These are phyloP conservation scores for Sporothrix mexicana DNA, from an alignment of 2,329 filamentous ascomycete species.

Conservation along the genomic window DNA sequence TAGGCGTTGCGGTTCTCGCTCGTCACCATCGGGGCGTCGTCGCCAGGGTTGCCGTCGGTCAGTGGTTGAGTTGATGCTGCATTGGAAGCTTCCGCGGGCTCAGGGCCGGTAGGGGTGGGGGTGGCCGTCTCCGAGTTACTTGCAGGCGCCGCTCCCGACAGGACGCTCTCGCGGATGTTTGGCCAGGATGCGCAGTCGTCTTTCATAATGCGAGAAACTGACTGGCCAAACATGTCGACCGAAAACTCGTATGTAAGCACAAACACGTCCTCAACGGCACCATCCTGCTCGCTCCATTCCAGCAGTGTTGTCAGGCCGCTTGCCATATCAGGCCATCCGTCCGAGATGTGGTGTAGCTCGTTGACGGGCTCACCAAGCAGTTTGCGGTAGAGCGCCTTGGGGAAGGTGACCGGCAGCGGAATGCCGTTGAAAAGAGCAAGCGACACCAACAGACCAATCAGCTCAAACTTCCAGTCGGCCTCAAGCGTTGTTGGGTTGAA, in stretches of 20 bases:
- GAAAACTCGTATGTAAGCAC: constrained; percentile 87
- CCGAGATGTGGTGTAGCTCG: constrained; percentile 75
- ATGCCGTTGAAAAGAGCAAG: constrained; percentile 92
- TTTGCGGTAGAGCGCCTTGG: constrained; percentile 80
- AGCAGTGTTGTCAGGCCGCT: constrained; percentile 75
- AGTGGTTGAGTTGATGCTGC: background rate
- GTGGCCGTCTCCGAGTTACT: background rate
- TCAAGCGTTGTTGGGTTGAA: constrained; percentile 84
- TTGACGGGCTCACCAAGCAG: constrained; percentile 73
- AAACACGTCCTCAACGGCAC: constrained; percentile 81
- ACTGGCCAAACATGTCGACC: constrained; percentile 61
- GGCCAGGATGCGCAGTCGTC: constrained; percentile 56
- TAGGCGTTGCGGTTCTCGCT: constrained; percentile 78
- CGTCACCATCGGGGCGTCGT: constrained; percentile 71
- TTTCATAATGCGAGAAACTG: constrained; percentile 63
- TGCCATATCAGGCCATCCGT: constrained; percentile 85
- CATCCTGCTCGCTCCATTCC: constrained; percentile 76
- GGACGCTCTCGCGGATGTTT: constrained; percentile 50
- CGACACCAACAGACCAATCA: constrained; percentile 85
- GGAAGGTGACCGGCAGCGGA: constrained; percentile 88
- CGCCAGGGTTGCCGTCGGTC: constrained; percentile 23
- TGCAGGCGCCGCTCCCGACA: background rate
- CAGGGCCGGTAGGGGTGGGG: background rate
- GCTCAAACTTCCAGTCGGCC: constrained; percentile 86
- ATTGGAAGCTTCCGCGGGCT: background rate